A percentile compares a stretch with the other conserved stretches of the same genome.
These are phyloP conservation scores for Pythium guiyangense DNA, from an alignment of 352 stramenopile genomes.

Conservation along the genomic window DNA sequence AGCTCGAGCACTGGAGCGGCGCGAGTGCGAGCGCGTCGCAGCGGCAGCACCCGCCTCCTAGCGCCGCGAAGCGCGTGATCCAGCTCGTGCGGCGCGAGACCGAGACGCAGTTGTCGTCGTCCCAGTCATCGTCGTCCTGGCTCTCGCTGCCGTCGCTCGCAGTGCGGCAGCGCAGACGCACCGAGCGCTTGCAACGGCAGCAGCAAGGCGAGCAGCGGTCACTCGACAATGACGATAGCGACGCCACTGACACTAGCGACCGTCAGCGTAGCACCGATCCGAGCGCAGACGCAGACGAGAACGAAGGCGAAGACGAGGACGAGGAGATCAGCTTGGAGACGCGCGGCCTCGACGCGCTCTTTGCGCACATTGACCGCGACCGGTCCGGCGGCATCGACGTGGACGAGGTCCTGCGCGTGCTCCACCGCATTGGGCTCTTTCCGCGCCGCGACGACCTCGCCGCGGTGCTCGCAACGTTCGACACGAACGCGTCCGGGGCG, in stretches of 20 bases:
- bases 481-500: slow-evolving; percentile 45
- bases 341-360: slow-evolving; percentile 51
- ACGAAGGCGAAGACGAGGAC: slow-evolving; percentile 8
- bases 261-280: too few species aligned
- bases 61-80: slow-evolving; percentile 28
- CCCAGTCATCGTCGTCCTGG: background rate
- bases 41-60: background rate
- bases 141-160: too few species aligned
- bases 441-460: slow-evolving; percentile 42
- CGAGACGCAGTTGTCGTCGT: background rate
- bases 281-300: background rate
- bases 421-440: slow-evolving; percentile 66
- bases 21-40: background rate
- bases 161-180: background rate
- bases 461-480: slow-evolving; percentile 39
- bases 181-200: background rate
- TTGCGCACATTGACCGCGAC: slow-evolving; percentile 59
- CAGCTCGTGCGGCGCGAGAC: slow-evolving; percentile 44
- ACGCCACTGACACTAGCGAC: background rate
- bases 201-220: background rate
- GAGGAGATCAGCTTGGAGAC: slow-evolving; percentile 53
- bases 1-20: slow-evolving; percentile 45
- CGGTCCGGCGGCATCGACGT: slow-evolving; percentile 53
- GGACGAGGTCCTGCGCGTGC: slow-evolving; percentile 49
- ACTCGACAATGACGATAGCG: too few species aligned